Conservation (phyloP, 164 flowering plant species). For the Piper longum region DNA sequence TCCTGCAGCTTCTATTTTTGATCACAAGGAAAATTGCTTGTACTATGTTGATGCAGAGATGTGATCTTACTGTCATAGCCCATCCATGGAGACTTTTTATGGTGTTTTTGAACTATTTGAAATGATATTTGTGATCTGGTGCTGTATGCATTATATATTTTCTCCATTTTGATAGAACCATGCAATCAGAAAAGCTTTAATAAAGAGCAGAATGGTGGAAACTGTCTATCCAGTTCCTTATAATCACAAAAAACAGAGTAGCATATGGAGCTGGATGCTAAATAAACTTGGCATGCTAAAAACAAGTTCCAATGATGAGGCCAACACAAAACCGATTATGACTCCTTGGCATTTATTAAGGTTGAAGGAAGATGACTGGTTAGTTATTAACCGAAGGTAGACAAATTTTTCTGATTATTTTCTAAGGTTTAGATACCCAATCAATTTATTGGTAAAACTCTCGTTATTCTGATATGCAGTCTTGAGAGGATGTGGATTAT, state of each 20-base stretch:
- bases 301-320: constrained; percentile 18
- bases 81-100: background rate
- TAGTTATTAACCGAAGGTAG: constrained; percentile 59
- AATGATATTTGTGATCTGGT: too few species aligned
- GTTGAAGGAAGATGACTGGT: constrained; percentile 25
- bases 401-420: too few species aligned
- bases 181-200: constrained; percentile 83
- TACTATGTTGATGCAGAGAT: constrained; percentile 95
- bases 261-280: constrained; percentile 64
- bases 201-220: constrained; percentile 55
- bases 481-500: constrained; percentile 59
- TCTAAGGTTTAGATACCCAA: background rate
- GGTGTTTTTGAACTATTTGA: background rate
- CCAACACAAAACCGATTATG: constrained; percentile 25
- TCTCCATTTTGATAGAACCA: constrained; percentile 48
- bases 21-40: constrained; percentile 45
- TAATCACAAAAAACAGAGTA: constrained; percentile 17
- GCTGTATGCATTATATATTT: background rate
- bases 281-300: constrained; percentile 41
- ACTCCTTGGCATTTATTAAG: constrained; percentile 85
- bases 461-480: constrained; percentile 24
- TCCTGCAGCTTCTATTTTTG: constrained; percentile 74
- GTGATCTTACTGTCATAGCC: constrained; percentile 1
- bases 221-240: constrained; percentile 43
- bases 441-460: too few species aligned